Percentiles rank a stretch among this genome's conserved stretches.
Evolutionary conservation across 345 rosid species (phyloP).

Genomic region (Arabidopsis thaliana): TAIR10.1 NC_003074.8:10011001-10011500

Average conservation of each 20-base stretch:
- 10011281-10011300: not conserved
- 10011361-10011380: no score
- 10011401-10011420: conserved; percentile 13
- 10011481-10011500: not conserved
- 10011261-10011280: not conserved
- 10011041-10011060: not conserved
- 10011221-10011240: not conserved
- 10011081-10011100: not conserved
- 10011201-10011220: not conserved
- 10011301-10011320: not conserved
- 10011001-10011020: conserved; percentile 24
- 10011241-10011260: not conserved
- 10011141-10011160: not conserved
- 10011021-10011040: conserved; percentile 12
- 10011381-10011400: conserved; percentile 1
- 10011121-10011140: no score
- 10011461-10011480: conserved; percentile 1
- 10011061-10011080: not conserved
- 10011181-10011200: not conserved
- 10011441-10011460: conserved; percentile 5
- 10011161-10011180: not conserved
- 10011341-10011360: not conserved
- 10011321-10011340: not conserved
- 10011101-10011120: not conserved
- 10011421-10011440: no score